Base-by-base conservation (phyloP, 306 rosid species). In the Adenanthera pavonina region DNA sequence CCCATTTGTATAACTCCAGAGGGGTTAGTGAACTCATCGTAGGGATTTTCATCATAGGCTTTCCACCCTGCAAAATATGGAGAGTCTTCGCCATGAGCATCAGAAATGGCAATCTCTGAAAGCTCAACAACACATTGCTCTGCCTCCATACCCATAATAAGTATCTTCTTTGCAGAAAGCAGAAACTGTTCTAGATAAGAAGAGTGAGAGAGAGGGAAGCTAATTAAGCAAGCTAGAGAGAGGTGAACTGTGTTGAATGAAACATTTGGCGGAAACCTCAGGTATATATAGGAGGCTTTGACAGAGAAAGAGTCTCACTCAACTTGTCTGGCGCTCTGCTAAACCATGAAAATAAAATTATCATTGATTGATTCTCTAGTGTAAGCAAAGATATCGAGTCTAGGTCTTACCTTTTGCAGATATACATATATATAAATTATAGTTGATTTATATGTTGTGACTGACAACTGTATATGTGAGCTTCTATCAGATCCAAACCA, bases 1-100 rank as follows among this genome's bases (percentile, higher is more conserved):
- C 99, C 97, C 99, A 95, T 92, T 86, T 92, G 99, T 38, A 95
- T 91, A 30, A 95, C 97, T 0, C 99, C 99, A 0, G 89, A 82
- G 20, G 97, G 85, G 75, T 92, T 95, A 2, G 84, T 86, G 1
- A 78, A 40, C 56, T 91, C 89, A 62, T 95, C 51, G 34, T 95
- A 95, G 73, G 99, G 97, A 80, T 92, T 36, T 83, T 88, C 94
- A 57, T 92, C 97, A 62, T 95, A 95, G 11, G 94, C 97, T 89
- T 91, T 95, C 99, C 99, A 95, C 12, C 99, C 99, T 14, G 97
- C 97, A 77, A 95, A 95, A 17, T 95, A 95, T 8, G 99, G 97
- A 0, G 98, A 94, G 81, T 94, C 83, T 78, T 94, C 98, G 0
- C 98, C 98, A 48, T 94, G 98, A 62, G 98, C 91, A 6, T 88